These are phyloP conservation scores for Rubroboletus pulcherrimus DNA, from an alignment of 768 basidiomycete genomes.

Conservation along the genomic window DNA sequence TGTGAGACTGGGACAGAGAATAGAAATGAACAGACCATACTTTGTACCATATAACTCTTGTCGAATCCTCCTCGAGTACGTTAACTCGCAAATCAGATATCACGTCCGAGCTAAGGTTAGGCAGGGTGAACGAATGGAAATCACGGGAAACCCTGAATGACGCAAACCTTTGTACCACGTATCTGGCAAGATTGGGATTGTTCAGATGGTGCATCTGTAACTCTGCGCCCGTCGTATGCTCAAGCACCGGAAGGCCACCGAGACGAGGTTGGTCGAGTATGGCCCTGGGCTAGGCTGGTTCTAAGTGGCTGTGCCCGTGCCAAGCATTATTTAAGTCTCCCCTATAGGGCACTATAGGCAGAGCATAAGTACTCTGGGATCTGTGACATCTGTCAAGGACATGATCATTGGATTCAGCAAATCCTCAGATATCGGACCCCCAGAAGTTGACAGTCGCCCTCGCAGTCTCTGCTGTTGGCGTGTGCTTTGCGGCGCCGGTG, in stretches of 20 bases:
- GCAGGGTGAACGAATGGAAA: not conserved
- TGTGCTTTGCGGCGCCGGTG: too few species aligned
- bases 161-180: slow-evolving; percentile 31
- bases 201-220: slow-evolving; percentile 20
- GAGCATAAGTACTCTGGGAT: too few species aligned
- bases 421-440: too few species aligned
- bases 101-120: slow-evolving; percentile 59
- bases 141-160: not conserved
- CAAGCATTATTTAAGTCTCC: not conserved
- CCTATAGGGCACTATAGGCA: too few species aligned
- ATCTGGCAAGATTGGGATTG: slow-evolving; percentile 30
- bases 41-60: slow-evolving; percentile 70
- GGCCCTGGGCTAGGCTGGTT: not conserved
- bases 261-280: slow-evolving; percentile 5
- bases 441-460: too few species aligned
- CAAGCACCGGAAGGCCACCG: not conserved
- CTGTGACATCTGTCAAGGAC: too few species aligned
- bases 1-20: slow-evolving; percentile 8
- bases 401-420: too few species aligned
- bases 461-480: too few species aligned
- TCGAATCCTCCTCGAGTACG: slow-evolving; percentile 53
- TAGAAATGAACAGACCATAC: slow-evolving; percentile 33
- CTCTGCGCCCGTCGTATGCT: not conserved
- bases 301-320: slow-evolving; percentile 16
- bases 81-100: slow-evolving; percentile 66